Conservation (phyloP, 2,329 filamentous ascomycete species). For the Paraconiothyrium brasiliense region DNA sequence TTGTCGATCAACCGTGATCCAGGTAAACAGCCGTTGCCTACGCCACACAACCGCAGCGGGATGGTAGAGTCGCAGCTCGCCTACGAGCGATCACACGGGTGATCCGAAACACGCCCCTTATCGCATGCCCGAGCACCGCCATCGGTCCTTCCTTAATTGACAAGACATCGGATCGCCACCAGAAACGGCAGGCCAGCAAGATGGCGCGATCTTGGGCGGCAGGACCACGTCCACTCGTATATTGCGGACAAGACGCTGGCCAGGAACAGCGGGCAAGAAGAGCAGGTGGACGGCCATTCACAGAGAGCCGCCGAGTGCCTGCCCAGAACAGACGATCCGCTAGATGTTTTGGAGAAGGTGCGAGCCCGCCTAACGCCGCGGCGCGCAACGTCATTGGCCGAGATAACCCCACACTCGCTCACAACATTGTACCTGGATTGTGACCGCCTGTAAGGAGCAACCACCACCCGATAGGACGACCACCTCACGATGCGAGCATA, state of each 20-base stretch:
- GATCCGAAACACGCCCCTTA: conserved; percentile 10
- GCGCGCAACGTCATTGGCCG: conserved; percentile 4
- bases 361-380: conserved; percentile 1
- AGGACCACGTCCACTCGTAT: conserved; percentile 5
- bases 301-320: conserved; percentile 2
- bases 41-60: neutral
- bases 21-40: neutral
- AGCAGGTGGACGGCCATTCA: conserved; percentile 14
- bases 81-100: conserved; percentile 1
- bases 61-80: conserved; percentile 1
- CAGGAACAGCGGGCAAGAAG: conserved; percentile 9
- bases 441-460: conserved; percentile 11
- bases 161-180: conserved; percentile 7
- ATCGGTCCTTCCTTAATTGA: neutral
- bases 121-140: neutral
- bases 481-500: neutral
- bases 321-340: conserved; percentile 10
- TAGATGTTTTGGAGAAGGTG: conserved; percentile 14
- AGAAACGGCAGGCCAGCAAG: conserved; percentile 8
- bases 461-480: conserved; percentile 6
- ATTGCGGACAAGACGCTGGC: conserved; percentile 7
- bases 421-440: conserved; percentile 7
- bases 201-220: conserved; percentile 13
- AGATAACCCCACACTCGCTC: conserved; percentile 6
- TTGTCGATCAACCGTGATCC: conserved; percentile 2